These are phyloP conservation scores for Gossypium herbaceum DNA, from an alignment of 345 rosid species.

Conservation along the genomic window DNA sequence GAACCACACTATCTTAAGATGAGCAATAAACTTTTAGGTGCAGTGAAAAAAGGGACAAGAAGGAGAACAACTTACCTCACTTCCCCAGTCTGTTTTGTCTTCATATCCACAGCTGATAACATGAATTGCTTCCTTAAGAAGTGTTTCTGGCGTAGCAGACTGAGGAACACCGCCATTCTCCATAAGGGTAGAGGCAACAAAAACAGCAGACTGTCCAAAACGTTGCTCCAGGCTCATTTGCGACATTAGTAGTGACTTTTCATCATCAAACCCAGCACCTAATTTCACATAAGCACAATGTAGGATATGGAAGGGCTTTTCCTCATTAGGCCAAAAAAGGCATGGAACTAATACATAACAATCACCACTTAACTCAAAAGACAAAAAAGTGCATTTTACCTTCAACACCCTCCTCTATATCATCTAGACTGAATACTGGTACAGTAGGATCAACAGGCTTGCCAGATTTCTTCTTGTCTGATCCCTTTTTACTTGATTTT, in stretches of 20 bases:
- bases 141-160: conserved; percentile 80
- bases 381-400: conserved; percentile 36
- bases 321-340: conserved; percentile 1
- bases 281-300: conserved; percentile 9
- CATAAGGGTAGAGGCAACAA: conserved; percentile 92
- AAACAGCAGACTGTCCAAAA: conserved; percentile 88
- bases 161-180: conserved; percentile 92
- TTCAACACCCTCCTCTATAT: conserved; percentile 96
- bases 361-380: conserved; percentile 1
- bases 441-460: conserved; percentile 81
- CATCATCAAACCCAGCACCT: conserved; percentile 98
- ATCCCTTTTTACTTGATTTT: conserved; percentile 60
- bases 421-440: conserved; percentile 85
- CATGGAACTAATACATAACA: neutral
- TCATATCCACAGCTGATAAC: conserved; percentile 95
- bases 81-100: conserved; percentile 92
- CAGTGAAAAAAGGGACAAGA: neutral
- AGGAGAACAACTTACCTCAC: conserved; percentile 43
- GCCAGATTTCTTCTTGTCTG: conserved; percentile 78
- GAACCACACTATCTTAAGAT: neutral
- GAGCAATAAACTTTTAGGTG: neutral
- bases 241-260: conserved; percentile 82
- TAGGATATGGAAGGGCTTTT: neutral
- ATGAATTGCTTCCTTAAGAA: conserved; percentile 93
- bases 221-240: conserved; percentile 93